Evolutionary conservation across 768 basidiomycete species (phyloP).

Genomic region (Macrolepiota fuliginosa): DNA sequence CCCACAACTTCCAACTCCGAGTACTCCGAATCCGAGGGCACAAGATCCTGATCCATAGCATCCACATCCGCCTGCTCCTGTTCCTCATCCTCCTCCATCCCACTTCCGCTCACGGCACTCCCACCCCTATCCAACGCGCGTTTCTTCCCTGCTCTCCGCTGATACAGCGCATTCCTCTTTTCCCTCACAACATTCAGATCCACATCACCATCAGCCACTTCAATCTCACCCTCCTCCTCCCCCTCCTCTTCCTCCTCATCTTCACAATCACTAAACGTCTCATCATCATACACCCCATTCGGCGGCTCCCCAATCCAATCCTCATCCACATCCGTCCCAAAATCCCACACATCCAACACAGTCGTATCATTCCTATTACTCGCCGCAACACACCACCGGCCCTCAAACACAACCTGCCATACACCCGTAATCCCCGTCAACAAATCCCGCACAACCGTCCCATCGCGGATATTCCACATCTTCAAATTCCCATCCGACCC

Average conservation of each 20-base stretch:
- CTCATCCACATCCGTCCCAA: conserved; percentile 72
- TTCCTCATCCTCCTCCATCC: conserved; percentile 28
- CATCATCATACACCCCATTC: conserved; percentile 68
- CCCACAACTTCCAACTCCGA: conserved; percentile 22
- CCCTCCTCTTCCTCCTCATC: conserved; percentile 43
- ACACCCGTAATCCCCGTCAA: conserved; percentile 91
- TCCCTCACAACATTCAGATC: conserved; percentile 11
- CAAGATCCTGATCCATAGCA: conserved; percentile 73
- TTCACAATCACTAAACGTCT: conserved; percentile 43
- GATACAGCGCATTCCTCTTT: conserved; percentile 6
- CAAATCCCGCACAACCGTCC: conserved; percentile 82
- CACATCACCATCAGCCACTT: conserved; percentile 12
- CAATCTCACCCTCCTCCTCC: conserved; percentile 13
- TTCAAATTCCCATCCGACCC: conserved; percentile 96
- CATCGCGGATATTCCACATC: conserved; percentile 95
- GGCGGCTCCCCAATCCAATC: conserved; percentile 82
- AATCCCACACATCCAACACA: conserved; percentile 89
- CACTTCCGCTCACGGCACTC: conserved; percentile 8
- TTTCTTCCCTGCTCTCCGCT: conserved; percentile 19
- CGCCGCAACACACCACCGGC: conserved; percentile 92
- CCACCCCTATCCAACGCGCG: conserved; percentile 10
- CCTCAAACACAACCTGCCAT: conserved; percentile 97
- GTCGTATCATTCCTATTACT: conserved; percentile 78
- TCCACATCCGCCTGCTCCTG: conserved; percentile 61
- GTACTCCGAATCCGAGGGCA: conserved; percentile 41